These are phyloP conservation scores for Saussurea involucrata DNA, from an alignment of 129 eudicot species.

Conservation along the genomic window DNA sequence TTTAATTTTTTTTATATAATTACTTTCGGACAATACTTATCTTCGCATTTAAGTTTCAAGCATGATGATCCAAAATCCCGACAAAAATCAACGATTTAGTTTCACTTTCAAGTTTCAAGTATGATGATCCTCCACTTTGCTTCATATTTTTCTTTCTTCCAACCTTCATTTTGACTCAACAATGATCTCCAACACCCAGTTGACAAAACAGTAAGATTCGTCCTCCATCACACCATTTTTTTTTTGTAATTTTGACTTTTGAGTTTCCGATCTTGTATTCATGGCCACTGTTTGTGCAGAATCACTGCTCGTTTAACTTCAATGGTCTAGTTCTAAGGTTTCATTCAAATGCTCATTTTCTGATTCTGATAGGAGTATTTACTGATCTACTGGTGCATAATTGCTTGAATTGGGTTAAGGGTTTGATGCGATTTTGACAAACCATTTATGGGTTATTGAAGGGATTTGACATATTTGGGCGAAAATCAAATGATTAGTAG, in stretches of 20 bases:
- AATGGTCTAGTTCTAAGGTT: slow-evolving; percentile 14
- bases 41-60: not conserved
- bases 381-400: not conserved
- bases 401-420: slow-evolving; percentile 1
- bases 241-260: not conserved
- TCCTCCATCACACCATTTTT: not conserved
- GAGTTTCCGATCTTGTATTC: slow-evolving; percentile 9
- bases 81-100: slow-evolving; percentile 19
- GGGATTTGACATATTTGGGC: not conserved
- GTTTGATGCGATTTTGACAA: slow-evolving; percentile 5
- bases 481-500: slow-evolving; percentile 26
- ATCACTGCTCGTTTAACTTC: slow-evolving; percentile 13
- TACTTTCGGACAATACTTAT: not conserved
- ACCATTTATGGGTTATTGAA: not conserved
- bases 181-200: slow-evolving; percentile 7
- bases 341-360: not conserved
- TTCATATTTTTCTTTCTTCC: not conserved
- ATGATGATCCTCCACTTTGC: not conserved
- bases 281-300: not conserved
- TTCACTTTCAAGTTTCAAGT: slow-evolving; percentile 17
- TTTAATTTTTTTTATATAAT: too few relatives aligned
- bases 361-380: not conserved
- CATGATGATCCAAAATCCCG: not conserved
- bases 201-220: slow-evolving; percentile 18
- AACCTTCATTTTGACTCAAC: slow-evolving; percentile 2